Base-by-base conservation (phyloP, 2,329 filamentous ascomycete genomes). In the Aspergillus arachidicola region DNA sequence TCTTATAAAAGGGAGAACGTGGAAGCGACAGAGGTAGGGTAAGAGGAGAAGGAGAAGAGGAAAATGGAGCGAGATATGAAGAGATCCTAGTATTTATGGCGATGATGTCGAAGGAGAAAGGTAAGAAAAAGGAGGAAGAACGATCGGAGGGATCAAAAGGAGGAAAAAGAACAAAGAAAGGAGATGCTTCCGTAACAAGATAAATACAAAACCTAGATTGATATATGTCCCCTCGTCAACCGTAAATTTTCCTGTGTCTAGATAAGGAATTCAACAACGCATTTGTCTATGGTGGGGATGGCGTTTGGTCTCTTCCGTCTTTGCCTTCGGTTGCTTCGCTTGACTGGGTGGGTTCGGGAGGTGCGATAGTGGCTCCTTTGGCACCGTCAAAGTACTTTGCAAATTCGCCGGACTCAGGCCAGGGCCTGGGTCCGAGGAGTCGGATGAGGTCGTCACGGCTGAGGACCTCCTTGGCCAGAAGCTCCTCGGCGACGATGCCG, bases 361-460 rank as follows among this genome's bases (percentile, higher is more conserved):
- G 87, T 19, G 87, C 82, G 71, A 85, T 86, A 72, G 84, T 86
- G 72, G 77, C 68, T 16, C 76, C 76, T 7, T 71, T 75, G 26
- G 75, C 82, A 63, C 85, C 86, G 71, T 85, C 84, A 78, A 99
- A 99, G 83, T 96, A 99, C 84, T 97, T 97, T 73, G 90, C 84
- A 79, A 99, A 98, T 73, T 98, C 94, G 72, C 91, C 90, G 64
- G 87, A 85, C 72, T 98, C 94, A 46, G 91, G 89, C 72, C 91
- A 98, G 16, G 93, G 92, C 68, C 95, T 83, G 54, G 89, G 89
- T 26, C 95, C 95, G 30, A 99, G 84, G 61, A 99, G 82, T 32
- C 95, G 85, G 57, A 98, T 88, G 86, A 98, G 90, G 79, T 99
- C 95, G 72, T 99, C 95, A 62, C 95, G 86, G 38, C 89, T 89